Evolutionary conservation across 169 alveolate species (phyloP).

Genomic region (Cryptosporidium baileyi): DNA sequence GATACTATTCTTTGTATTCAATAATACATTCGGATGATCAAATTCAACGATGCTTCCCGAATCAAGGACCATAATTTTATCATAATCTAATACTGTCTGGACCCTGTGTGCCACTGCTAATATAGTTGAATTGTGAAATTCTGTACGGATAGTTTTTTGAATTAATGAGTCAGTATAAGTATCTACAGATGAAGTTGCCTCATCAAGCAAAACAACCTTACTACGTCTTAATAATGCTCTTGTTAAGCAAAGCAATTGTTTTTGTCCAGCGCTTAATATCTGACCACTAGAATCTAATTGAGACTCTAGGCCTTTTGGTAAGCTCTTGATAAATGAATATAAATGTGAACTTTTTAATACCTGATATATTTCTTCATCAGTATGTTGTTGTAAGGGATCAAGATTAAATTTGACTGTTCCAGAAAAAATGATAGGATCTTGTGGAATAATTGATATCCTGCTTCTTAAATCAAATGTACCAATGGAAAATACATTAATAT

Average conservation of each 20-base stretch:
- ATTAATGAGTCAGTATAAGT: slow-evolving; percentile 79
- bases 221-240: slow-evolving; percentile 81
- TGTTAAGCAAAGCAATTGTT: slow-evolving; percentile 86
- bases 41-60: slow-evolving; percentile 81
- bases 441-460: slow-evolving; percentile 82
- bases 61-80: slow-evolving; percentile 81
- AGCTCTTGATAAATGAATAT: slow-evolving; percentile 16
- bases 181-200: slow-evolving; percentile 86
- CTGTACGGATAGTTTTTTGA: slow-evolving; percentile 73
- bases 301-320: slow-evolving; percentile 72
- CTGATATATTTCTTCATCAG: slow-evolving; percentile 69
- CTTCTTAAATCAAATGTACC: slow-evolving; percentile 70
- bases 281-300: slow-evolving; percentile 77
- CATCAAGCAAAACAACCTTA: slow-evolving; percentile 82
- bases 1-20: slow-evolving; percentile 19
- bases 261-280: slow-evolving; percentile 84
- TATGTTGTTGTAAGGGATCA: slow-evolving; percentile 78
- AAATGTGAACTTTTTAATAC: slow-evolving; percentile 70
- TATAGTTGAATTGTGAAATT: slow-evolving; percentile 76
- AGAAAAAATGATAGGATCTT: slow-evolving; percentile 81
- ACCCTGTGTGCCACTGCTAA: slow-evolving; percentile 86
- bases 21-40: slow-evolving; percentile 78
- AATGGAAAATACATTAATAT: slow-evolving; percentile 72
- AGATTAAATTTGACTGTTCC: slow-evolving; percentile 81
- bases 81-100: slow-evolving; percentile 82